Evolutionary conservation across 1,139 yeast species (phyloP), one percentile per base, ranked within the genome.

Genomic region (Zygosaccharomyces pseudobailii): DNA sequence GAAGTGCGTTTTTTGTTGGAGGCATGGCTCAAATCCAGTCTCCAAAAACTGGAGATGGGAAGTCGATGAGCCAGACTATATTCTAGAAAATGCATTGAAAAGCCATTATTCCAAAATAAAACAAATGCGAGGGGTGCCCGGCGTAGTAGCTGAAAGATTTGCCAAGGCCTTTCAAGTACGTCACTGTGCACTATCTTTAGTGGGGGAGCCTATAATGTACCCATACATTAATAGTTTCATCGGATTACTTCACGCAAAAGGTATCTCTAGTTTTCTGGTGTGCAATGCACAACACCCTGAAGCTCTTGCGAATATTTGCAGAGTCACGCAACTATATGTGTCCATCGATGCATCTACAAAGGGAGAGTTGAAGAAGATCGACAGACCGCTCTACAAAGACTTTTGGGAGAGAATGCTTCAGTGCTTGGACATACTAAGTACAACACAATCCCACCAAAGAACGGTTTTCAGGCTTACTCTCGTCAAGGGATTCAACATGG

Each of bases 1-100:
- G 64, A 89, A 89, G 66, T 89, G 97, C 74, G 97, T 89, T 3
- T 89, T 89, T 63, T 89, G 97, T 69, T 89, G 97, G 97, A 78
- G 97, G 64, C 97, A 90, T 63, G 97, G 97, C 41, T 89, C 97
- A 3, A 90, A 89, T 60, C 97, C 97, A 0, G 97, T 90, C 1
- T 96, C 96, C 24, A 89, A 95, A 39, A 84, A 84, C 58, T 89
- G 97, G 97, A 75, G 97, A 62, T 89, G 97, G 97, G 92, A 87
- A 60, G 85, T 88, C 23, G 96, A 89, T 66, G 82, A 85, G 21
- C 96, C 97, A 0, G 92, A 87, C 58, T 82, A 74, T 52, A 87
- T 89, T 45, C 66, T 89, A 53, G 80, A 84, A 45, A 96, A 96
- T 30, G 97, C 96, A 1, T 70, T 89, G 44, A 81, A 78, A 56